Conservation (phyloP, 1,284 basidiomycete genomes). For the Ceraceosorus guamensis region DNA sequence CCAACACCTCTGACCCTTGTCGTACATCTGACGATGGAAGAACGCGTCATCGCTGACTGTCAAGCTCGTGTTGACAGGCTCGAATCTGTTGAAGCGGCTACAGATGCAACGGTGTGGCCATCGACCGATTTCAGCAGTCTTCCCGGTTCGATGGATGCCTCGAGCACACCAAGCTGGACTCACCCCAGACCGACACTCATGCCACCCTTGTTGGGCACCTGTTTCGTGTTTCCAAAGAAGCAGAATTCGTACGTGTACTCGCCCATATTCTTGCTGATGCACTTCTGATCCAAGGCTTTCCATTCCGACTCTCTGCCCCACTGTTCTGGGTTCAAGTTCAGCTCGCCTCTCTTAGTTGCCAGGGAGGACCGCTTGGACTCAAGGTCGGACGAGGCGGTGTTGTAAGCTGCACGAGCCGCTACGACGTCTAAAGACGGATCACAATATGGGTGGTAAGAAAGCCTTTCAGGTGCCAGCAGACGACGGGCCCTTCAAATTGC, state of each 20-base stretch:
- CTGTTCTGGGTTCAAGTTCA: constrained; percentile 56
- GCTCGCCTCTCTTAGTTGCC: constrained; percentile 51
- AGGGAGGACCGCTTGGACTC: too few relatives aligned
- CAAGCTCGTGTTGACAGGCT: constrained; percentile 60
- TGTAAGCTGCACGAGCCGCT: too few relatives aligned
- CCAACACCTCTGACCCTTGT: constrained; percentile 77
- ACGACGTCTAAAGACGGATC: too few relatives aligned
- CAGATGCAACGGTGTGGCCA: constrained; percentile 2
- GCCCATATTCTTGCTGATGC: constrained; percentile 71
- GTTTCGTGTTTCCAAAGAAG: constrained; percentile 76
- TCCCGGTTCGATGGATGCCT: neutral
- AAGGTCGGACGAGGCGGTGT: too few relatives aligned
- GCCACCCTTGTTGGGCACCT: constrained; percentile 79
- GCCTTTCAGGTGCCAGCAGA: neutral
- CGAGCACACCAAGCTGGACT: neutral
- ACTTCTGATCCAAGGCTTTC: constrained; percentile 82
- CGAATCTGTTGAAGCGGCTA: constrained; percentile 64
- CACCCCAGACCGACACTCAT: constrained; percentile 76
- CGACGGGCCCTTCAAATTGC: too few relatives aligned
- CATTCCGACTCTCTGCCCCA: constrained; percentile 84
- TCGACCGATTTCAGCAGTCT: neutral
- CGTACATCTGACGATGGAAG: constrained; percentile 75
- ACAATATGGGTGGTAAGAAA: too few relatives aligned
- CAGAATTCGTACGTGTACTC: constrained; percentile 99
- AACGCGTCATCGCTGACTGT: constrained; percentile 57